Conservation (phyloP, 352 stramenopile genomes). For the Pythium monospermum region DNA sequence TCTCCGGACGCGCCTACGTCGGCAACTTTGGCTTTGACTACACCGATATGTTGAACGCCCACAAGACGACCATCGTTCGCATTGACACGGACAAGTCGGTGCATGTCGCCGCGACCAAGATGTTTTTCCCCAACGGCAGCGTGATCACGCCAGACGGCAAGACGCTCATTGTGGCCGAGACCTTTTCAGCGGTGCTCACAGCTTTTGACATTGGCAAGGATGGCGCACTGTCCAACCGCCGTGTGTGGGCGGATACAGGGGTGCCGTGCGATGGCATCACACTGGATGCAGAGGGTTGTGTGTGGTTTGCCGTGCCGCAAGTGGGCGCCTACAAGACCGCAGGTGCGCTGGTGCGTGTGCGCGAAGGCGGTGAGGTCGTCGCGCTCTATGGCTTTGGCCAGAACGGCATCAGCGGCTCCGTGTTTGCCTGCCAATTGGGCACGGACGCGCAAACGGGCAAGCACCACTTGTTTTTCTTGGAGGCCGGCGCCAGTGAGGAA, state of each 20-base stretch:
- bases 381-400: slow-evolving; percentile 51
- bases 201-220: slow-evolving; percentile 57
- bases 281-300: slow-evolving; percentile 59
- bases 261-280: slow-evolving; percentile 52
- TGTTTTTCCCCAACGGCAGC: slow-evolving; percentile 70
- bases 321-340: slow-evolving; percentile 40
- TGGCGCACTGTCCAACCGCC: slow-evolving; percentile 39
- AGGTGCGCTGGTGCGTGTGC: slow-evolving; percentile 45
- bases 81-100: slow-evolving; percentile 36
- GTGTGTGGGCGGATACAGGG: slow-evolving; percentile 51
- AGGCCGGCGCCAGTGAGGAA: slow-evolving; percentile 37
- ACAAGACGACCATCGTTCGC: slow-evolving; percentile 50
- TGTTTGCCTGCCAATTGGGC: slow-evolving; percentile 60
- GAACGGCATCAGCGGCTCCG: slow-evolving; percentile 44
- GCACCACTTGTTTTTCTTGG: slow-evolving; percentile 60
- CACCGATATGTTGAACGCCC: slow-evolving; percentile 22
- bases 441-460: slow-evolving; percentile 39
- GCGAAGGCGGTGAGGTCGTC: slow-evolving; percentile 49
- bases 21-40: slow-evolving; percentile 67
- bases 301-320: slow-evolving; percentile 54
- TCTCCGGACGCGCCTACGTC: slow-evolving; percentile 38
- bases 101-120: slow-evolving; percentile 42
- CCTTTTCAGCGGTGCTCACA: slow-evolving; percentile 43
- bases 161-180: slow-evolving; percentile 67
- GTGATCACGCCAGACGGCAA: slow-evolving; percentile 70